phyloP scores from a whole-genome alignment of 208 protist species.

The Polymyxa betae region DNA sequence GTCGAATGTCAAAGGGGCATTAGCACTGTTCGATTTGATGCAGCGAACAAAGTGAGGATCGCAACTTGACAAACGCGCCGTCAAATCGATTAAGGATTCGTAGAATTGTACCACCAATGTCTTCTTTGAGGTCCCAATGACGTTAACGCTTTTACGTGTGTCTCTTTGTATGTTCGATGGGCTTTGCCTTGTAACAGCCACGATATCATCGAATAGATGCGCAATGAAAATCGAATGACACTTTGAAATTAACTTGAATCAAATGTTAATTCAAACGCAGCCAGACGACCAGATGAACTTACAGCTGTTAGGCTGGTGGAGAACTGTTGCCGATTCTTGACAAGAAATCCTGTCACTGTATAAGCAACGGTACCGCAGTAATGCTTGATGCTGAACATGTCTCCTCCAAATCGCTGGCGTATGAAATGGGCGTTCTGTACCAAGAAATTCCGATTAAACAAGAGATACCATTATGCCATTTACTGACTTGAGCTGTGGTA shows the following conservation, averaged over 20 bases:
- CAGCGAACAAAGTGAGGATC: slow-evolving; percentile 66
- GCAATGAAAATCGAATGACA: neutral
- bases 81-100: neutral
- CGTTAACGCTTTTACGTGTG: neutral
- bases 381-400: slow-evolving; percentile 61
- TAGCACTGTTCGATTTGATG: slow-evolving; percentile 65
- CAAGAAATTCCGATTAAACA: too few relatives aligned
- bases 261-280: neutral
- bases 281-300: neutral
- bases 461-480: too few relatives aligned
- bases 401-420: neutral
- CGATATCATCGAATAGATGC: slow-evolving; percentile 46
- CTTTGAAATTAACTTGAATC: neutral
- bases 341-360: slow-evolving; percentile 59
- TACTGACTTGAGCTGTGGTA: neutral
- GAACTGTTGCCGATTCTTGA: slow-evolving; percentile 66
- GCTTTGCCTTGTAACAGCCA: neutral
- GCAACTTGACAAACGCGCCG: neutral
- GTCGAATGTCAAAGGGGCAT: slow-evolving; percentile 60
- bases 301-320: neutral
- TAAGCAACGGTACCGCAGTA: slow-evolving; percentile 68
- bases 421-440: neutral
- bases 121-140: neutral
- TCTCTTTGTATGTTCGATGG: neutral
- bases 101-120: slow-evolving; percentile 11